Conservation (phyloP, 2,329 filamentous ascomycete species). For the Xylaria sp. region DNA sequence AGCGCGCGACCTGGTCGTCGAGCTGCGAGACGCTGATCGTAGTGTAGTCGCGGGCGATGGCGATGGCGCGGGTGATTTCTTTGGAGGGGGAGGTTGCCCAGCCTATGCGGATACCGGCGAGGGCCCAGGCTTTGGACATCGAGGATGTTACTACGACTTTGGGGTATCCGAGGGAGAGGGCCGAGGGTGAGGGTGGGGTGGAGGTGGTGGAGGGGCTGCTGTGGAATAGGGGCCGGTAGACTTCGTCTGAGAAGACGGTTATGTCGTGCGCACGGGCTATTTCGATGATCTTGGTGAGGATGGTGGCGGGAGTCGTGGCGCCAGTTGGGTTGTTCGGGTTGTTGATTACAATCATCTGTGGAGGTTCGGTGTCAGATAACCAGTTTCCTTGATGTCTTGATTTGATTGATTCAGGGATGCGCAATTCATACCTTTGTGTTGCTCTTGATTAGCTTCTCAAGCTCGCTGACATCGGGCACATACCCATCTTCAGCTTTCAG, state of each 20-base stretch:
- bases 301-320: slow-evolving; percentile 65
- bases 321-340: slow-evolving; percentile 88
- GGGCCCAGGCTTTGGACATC: slow-evolving; percentile 83
- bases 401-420: too few relatives aligned
- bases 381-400: too few relatives aligned
- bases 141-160: slow-evolving; percentile 77
- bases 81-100: slow-evolving; percentile 76
- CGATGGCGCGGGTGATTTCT: slow-evolving; percentile 67
- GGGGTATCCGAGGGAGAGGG: slow-evolving; percentile 73
- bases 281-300: slow-evolving; percentile 65
- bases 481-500: slow-evolving; percentile 68
- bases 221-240: slow-evolving; percentile 85
- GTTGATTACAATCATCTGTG: slow-evolving; percentile 60
- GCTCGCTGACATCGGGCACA: slow-evolving; percentile 68
- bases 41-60: slow-evolving; percentile 77
- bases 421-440: slow-evolving; percentile 70
- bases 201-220: slow-evolving; percentile 43
- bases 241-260: slow-evolving; percentile 76
- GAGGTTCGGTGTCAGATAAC: too few relatives aligned
- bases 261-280: slow-evolving; percentile 68
- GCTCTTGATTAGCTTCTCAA: slow-evolving; percentile 67
- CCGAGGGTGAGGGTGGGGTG: slow-evolving; percentile 60
- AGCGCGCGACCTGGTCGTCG: slow-evolving; percentile 79
- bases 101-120: slow-evolving; percentile 81
- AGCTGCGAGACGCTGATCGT: slow-evolving; percentile 85